Percentiles rank a stretch among this genome's conserved stretches.
Conservation (phyloP, 2,329 filamentous ascomycete species). For the Coniella lustricola region DNA sequence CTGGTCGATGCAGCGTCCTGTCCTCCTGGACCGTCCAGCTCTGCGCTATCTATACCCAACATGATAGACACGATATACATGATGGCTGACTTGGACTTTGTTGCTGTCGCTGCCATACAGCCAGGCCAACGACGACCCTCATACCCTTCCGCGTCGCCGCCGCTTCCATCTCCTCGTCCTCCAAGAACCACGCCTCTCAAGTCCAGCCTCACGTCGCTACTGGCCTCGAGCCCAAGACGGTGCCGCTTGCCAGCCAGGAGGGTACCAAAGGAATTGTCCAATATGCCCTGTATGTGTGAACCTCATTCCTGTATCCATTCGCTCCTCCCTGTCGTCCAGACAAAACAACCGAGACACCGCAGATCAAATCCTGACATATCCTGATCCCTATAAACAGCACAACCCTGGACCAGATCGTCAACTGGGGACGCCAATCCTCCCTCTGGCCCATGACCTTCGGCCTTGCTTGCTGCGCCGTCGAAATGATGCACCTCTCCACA, state of each 20-base stretch:
- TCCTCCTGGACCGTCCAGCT: no score
- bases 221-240: slow-evolving; percentile 57
- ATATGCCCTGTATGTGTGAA: slow-evolving; percentile 69
- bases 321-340: no score
- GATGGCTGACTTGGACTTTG: not conserved
- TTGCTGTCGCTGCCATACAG: slow-evolving; percentile 34
- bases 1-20: no score
- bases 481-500: slow-evolving; percentile 89
- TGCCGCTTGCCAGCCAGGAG: slow-evolving; percentile 71
- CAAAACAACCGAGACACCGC: no score
- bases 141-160: slow-evolving; percentile 57
- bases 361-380: not conserved
- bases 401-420: slow-evolving; percentile 69
- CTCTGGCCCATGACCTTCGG: slow-evolving; percentile 87
- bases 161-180: slow-evolving; percentile 59
- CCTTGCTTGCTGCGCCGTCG: slow-evolving; percentile 80
- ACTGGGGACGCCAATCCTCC: slow-evolving; percentile 79
- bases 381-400: slow-evolving; percentile 45
- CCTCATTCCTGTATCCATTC: no score
- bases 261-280: slow-evolving; percentile 72
- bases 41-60: no score
- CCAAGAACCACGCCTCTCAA: slow-evolving; percentile 52
- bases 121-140: slow-evolving; percentile 57
- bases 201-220: slow-evolving; percentile 41
- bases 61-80: no score